Evolutionary conservation across 2,329 filamentous ascomycete species (phyloP), one percentile per base, ranked within the genome.

Genomic region (Calonectria pseudoreteaudii): DNA sequence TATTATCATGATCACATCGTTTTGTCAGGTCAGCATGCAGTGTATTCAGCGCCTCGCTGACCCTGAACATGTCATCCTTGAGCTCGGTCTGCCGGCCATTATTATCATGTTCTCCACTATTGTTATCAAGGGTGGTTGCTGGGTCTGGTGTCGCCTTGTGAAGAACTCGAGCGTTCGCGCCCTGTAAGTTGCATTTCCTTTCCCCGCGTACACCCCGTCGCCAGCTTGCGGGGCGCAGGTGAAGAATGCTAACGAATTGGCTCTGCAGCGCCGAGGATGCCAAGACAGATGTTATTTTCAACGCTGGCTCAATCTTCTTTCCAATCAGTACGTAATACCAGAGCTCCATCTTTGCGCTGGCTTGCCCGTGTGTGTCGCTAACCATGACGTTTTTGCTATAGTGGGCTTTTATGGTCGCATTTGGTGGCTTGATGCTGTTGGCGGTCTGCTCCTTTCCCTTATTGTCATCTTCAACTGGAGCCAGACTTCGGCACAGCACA

Each of bases 151-250:
- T 82, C 93, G 95, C 9, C 84, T 97, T 41, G 94, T 98, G 77
- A 94, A 92, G 78, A 98, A 97, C 83, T 95, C 94, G 3, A 95
- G 93, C 75, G 95, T 98, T 6, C 94, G 96, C 82, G 95, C 95
- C 1, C 86, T 98, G 77, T 90, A 83, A 82, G 89, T 86, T 26
- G 28, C 4, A 9, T 36, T 18, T 38, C 53, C 23, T 13, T 41
- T n/a, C 72, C 62, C 47, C 44, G 18, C 52, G n/a, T 41, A 58
- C 65, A 58, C 65, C 28, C 70, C 60, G 65, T 23, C 26, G 41
- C 66, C 30, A 18, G 47, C 53, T 60, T 73, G 60, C 70, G 44
- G 34, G n/a, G 44, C 30, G 23, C 56, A n/a, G 28, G 71, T 81
- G 60, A 66, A 66, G n/a, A 44, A 41, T 36, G 56, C 73, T 75